A percentile compares a stretch with the other conserved stretches of the same genome.
phyloP scores from a whole-genome alignment of 148 eudicot genomes.

The Chenopodium quinoa region DNA sequence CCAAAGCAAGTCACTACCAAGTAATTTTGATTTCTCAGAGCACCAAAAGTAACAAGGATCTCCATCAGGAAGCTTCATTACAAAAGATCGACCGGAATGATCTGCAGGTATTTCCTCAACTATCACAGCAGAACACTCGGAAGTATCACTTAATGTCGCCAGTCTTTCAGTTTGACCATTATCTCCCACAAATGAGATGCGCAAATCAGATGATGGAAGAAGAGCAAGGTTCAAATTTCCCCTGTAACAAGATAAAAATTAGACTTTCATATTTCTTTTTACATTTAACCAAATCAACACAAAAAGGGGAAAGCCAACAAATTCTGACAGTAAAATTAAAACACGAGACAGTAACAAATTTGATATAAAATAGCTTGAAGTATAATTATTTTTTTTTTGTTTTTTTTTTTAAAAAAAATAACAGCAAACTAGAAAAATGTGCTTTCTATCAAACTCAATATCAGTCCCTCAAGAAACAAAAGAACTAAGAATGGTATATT shows the following conservation, averaged over 20 bases:
- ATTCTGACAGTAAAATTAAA: not conserved
- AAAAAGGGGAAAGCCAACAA: not conserved
- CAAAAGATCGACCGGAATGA: constrained; percentile 77
- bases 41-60: constrained; percentile 75
- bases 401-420: too few species aligned
- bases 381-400: too few species aligned
- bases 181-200: constrained; percentile 75
- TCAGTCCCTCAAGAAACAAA: not conserved
- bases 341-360: not conserved
- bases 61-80: constrained; percentile 41
- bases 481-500: not conserved
- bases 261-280: constrained; percentile 4
- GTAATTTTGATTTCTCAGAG: constrained; percentile 73
- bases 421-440: not conserved
- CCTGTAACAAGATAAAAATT: constrained; percentile 43
- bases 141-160: constrained; percentile 44
- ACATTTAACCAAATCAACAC: not conserved
- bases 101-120: constrained; percentile 71
- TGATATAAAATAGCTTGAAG: not conserved
- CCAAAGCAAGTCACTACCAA: constrained; percentile 69
- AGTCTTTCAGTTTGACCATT: constrained; percentile 67
- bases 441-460: not conserved
- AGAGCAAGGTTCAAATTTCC: constrained; percentile 75
- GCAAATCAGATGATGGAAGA: constrained; percentile 80
- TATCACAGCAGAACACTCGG: constrained; percentile 43